These are phyloP conservation scores for Calamus simplicifolius DNA, from an alignment of 176 grass and related monocot genomes.

Conservation along the genomic window DNA sequence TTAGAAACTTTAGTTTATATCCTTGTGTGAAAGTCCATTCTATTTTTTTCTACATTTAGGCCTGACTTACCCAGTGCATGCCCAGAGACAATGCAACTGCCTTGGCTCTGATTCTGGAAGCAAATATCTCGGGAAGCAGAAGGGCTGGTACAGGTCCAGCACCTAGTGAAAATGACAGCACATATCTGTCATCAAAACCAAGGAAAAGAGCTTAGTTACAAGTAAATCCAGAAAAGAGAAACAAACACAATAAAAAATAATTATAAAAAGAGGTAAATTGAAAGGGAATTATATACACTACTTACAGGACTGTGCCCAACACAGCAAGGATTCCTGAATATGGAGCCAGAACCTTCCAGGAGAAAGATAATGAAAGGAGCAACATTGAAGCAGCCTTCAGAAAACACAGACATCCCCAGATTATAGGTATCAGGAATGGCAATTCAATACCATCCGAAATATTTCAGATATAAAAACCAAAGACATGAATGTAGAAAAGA, in stretches of 20 bases:
- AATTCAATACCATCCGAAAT: too few relatives aligned
- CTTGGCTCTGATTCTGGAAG: slow-evolving; percentile 98
- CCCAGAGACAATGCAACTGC: slow-evolving; percentile 92
- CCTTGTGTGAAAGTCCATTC: too few relatives aligned
- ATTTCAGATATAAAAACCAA: too few relatives aligned
- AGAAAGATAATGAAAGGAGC: slow-evolving; percentile 77
- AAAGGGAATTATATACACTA: slow-evolving; percentile 24
- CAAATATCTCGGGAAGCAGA: slow-evolving; percentile 97
- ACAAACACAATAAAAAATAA: background rate
- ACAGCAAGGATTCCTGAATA: slow-evolving; percentile 92
- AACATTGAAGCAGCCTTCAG: slow-evolving; percentile 88
- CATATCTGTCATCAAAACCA: slow-evolving; percentile 44
- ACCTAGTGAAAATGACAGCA: slow-evolving; percentile 91
- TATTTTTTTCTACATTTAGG: too few relatives aligned
- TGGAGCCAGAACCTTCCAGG: slow-evolving; percentile 83
- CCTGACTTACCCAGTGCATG: slow-evolving; percentile 87
- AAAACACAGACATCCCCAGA: background rate
- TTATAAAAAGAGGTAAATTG: background rate
- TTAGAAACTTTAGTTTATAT: too few relatives aligned
- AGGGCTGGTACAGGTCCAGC: slow-evolving; percentile 96
- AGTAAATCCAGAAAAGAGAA: background rate
- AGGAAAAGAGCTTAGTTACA: too few relatives aligned
- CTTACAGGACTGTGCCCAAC: slow-evolving; percentile 91
- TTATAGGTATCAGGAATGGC: background rate
- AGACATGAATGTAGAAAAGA: too few relatives aligned